Base-by-base conservation (phyloP, 495 filamentous ascomycete genomes). In the Podospora comata region DNA sequence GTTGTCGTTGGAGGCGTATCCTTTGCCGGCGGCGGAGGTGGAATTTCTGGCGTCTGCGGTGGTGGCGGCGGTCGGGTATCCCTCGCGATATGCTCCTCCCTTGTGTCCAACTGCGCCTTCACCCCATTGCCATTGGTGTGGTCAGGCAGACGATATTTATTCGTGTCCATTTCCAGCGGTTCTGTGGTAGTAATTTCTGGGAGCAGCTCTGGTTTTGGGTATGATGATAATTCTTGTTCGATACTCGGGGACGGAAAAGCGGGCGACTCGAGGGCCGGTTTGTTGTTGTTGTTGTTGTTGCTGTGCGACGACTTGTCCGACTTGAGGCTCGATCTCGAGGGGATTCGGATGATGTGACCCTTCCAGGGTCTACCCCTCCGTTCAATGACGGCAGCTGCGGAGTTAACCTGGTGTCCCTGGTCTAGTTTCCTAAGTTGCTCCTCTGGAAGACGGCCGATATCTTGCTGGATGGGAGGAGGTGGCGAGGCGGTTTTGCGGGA, bases 401-500 rank as follows among this genome's bases (percentile, higher is more conserved):
- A 88, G 69, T 81, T 79, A 65, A 84, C 78, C 64, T 86, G 85
- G 69, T 91, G 87, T 7, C 84, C 81, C 71, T 80, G 84, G 70
- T 92, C 89, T 28, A 92, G 81, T 67, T 88, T 85, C 69, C 88
- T 85, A 48, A 94, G 80, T 56, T 92, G 88, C 65, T 89, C 85
- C 78, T 92, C 87, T 5, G 90, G 88, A 15, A 94, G 90, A 62
- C 90, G 86, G 67, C 91, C 91, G 66, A 92, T 83, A 67, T 85
- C 84, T 65, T 78, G 75, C 62, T 74, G 73, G 26, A 67, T 70
- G 60, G 74, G 76, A 26, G 74, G 77, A 19, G 76, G 78, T 65
- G 73, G 80, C 67, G 76, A 72, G 20, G 76, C 66, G 44, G 82
- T 80, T 78, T 81, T 80, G 61, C 77, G 76, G 5, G 74, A 48